phyloP scores from a whole-genome alignment of 345 rosid species.

The Anastatica hierochuntica region DNA sequence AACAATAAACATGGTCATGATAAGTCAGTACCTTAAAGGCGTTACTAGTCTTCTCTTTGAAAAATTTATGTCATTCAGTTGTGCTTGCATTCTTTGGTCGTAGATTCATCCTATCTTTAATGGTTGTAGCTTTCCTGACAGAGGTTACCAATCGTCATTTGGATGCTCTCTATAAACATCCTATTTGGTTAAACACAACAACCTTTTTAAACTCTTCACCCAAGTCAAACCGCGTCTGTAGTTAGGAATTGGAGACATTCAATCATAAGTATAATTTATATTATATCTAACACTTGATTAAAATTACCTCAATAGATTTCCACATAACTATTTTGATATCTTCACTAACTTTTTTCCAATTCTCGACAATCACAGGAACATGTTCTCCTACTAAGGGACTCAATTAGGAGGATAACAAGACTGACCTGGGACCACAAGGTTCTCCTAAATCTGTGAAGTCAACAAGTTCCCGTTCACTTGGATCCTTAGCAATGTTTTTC shows the following conservation, averaged over 20 bases:
- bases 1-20: too few species aligned
- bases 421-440: too few species aligned
- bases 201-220: not conserved
- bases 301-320: not conserved
- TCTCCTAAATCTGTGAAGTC: too few species aligned
- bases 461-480: too few species aligned
- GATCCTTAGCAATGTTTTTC: too few species aligned
- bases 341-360: not conserved
- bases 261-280: not conserved
- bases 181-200: not conserved
- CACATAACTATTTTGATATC: not conserved
- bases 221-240: not conserved
- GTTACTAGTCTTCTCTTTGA: not conserved
- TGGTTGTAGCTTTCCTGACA: not conserved
- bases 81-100: not conserved
- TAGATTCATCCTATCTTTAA: not conserved
- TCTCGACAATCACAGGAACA: not conserved
- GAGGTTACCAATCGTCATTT: not conserved
- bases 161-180: not conserved
- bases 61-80: not conserved
- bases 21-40: too few species aligned
- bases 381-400: not conserved
- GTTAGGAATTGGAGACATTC: not conserved
- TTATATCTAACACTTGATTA: too few species aligned
- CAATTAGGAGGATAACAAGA: not conserved